Percentiles rank a stretch among this genome's conserved stretches.
phyloP scores from a whole-genome alignment of 2,329 filamentous ascomycete genomes.

The Alternaria hordeiaustralica region DNA sequence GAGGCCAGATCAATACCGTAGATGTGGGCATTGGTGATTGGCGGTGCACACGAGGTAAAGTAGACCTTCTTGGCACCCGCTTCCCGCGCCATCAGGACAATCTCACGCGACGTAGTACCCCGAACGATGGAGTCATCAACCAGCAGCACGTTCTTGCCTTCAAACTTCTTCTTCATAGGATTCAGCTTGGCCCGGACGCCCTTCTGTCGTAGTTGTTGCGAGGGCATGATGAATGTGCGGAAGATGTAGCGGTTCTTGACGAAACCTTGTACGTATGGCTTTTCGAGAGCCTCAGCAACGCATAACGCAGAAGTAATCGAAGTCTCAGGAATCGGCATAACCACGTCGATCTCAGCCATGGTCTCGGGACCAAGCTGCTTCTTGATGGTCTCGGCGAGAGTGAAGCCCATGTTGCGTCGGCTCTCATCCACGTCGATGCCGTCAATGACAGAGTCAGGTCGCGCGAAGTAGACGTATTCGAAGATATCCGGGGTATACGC shows the following conservation, averaged over 20 bases:
- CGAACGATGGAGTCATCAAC: slow-evolving; percentile 92
- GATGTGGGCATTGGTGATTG: slow-evolving; percentile 72
- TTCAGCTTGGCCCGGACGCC: slow-evolving; percentile 89
- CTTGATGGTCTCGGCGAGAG: slow-evolving; percentile 76
- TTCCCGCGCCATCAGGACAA: slow-evolving; percentile 83
- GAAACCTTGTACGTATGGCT: slow-evolving; percentile 81
- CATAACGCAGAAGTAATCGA: slow-evolving; percentile 80
- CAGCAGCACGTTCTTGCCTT: slow-evolving; percentile 77
- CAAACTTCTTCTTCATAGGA: slow-evolving; percentile 84
- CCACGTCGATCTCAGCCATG: slow-evolving; percentile 78
- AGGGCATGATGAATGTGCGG: slow-evolving; percentile 86
- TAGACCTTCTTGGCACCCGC: slow-evolving; percentile 82
- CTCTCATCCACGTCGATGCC: slow-evolving; percentile 86
- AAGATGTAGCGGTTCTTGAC: slow-evolving; percentile 91
- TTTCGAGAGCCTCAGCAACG: slow-evolving; percentile 75
- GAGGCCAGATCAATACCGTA: slow-evolving; percentile 73
- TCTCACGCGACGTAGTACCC: slow-evolving; percentile 81
- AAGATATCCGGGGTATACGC: slow-evolving; percentile 86
- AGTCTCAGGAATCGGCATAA: slow-evolving; percentile 86
- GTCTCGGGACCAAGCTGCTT: slow-evolving; percentile 70
- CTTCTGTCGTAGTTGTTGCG: slow-evolving; percentile 80
- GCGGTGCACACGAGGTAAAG: slow-evolving; percentile 82
- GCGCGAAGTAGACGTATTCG: slow-evolving; percentile 86
- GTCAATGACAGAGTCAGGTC: slow-evolving; percentile 83
- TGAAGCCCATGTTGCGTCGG: slow-evolving; percentile 84